These are phyloP conservation scores for Pichia heedii DNA, from an alignment of 805 yeast species.

Conservation along the genomic window DNA sequence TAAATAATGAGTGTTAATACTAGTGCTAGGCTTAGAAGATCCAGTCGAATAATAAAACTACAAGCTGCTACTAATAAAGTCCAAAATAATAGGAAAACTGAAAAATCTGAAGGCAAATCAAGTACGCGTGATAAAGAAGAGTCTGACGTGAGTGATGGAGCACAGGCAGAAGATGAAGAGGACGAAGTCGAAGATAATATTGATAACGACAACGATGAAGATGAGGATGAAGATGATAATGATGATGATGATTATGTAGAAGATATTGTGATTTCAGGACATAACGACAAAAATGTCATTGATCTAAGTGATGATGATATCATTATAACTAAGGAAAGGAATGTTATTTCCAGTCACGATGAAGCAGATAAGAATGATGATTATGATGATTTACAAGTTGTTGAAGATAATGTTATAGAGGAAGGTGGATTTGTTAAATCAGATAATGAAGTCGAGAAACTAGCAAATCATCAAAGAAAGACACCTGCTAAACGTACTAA, in stretches of 20 bases:
- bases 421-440: conserved; percentile 27
- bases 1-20: too few species aligned
- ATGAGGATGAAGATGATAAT: conserved; percentile 10
- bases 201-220: conserved; percentile 9
- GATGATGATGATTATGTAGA: conserved; percentile 35
- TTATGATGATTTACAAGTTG: conserved; percentile 4
- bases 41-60: too few species aligned
- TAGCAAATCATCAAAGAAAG: not conserved
- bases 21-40: not conserved
- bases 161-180: conserved; percentile 7
- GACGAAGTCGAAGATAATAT: not conserved
- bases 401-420: conserved; percentile 31
- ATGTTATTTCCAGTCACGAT: not conserved
- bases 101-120: not conserved
- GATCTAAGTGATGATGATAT: conserved; percentile 16
- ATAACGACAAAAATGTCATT: conserved; percentile 28
- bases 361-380: not conserved
- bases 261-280: conserved; percentile 28
- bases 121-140: conserved; percentile 2
- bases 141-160: not conserved
- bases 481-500: conserved; percentile 12
- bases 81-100: not conserved
- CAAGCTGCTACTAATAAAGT: not conserved
- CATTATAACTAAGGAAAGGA: not conserved
- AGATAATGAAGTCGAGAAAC: not conserved